phyloP scores from a whole-genome alignment of 352 stramenopile genomes.

The Phytophthora multivora region DNA sequence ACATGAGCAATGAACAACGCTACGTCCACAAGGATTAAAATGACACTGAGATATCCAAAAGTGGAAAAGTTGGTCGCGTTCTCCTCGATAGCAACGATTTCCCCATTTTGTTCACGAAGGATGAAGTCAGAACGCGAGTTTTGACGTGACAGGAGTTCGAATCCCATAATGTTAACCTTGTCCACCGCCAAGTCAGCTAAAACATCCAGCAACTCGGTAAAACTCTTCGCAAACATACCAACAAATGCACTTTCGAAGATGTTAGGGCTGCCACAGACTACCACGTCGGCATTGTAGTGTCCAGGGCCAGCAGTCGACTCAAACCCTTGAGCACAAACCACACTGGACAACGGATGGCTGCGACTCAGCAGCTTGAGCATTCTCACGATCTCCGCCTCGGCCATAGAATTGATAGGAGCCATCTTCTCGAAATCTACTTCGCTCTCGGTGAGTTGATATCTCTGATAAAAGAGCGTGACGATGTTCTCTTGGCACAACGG shows the following conservation, averaged over 20 bases:
- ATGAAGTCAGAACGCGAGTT: conserved; percentile 45
- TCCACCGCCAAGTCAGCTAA: conserved; percentile 54
- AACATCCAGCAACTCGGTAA: conserved; percentile 38
- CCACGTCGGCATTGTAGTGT: conserved; percentile 28
- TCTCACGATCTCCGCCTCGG: conserved; percentile 51
- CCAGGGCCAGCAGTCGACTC: conserved; percentile 34
- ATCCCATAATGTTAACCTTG: conserved; percentile 51
- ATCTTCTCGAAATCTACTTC: conserved; percentile 28
- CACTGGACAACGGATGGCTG: conserved; percentile 40
- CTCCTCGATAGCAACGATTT: conserved; percentile 31
- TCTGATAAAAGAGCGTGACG: conserved; percentile 50
- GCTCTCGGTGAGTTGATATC: conserved; percentile 44
- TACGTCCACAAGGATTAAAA: conserved; percentile 47
- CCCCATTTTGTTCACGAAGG: conserved; percentile 21
- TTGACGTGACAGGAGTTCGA: conserved; percentile 56
- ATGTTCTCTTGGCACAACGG: conserved; percentile 63
- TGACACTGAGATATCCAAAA: conserved; percentile 60
- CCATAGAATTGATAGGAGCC: conserved; percentile 46
- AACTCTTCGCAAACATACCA: conserved; percentile 39
- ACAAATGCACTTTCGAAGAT: conserved; percentile 44
- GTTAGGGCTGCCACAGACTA: conserved; percentile 56
- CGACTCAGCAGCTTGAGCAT: conserved; percentile 54
- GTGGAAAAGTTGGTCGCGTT: conserved; percentile 53
- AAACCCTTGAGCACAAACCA: conserved; percentile 56
- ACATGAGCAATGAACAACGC: conserved; percentile 35